Evolutionary conservation across 345 rosid species (phyloP).

Genomic region (Populus alba): DNA sequence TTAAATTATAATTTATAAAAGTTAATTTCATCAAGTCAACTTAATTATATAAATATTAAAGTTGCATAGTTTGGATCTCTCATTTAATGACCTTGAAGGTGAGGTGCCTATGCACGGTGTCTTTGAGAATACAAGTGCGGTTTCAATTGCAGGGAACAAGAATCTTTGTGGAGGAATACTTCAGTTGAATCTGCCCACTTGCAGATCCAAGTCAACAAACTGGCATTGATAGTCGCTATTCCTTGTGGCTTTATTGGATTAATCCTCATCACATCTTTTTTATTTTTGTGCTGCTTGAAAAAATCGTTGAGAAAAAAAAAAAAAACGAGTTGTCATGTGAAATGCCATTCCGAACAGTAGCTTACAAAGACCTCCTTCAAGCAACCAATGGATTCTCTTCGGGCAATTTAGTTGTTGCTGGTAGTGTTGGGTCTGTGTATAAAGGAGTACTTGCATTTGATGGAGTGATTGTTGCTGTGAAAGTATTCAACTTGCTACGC

Average conservation of each 20-base stretch:
- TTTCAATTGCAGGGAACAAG: background rate
- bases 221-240: background rate
- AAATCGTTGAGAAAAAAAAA: background rate
- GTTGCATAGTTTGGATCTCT: no score
- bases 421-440: background rate
- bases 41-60: no score
- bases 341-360: background rate
- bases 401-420: background rate
- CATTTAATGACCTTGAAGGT: no score
- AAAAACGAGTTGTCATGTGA: background rate
- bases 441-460: background rate
- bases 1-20: no score
- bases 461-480: background rate
- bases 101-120: conserved; percentile 4
- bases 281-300: background rate
- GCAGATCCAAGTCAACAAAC: background rate
- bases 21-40: no score
- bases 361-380: background rate
- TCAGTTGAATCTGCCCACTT: background rate
- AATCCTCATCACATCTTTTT: background rate
- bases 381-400: conserved; percentile 5
- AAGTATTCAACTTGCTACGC: background rate
- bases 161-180: conserved; percentile 14
- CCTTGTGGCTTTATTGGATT: background rate
- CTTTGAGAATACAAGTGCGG: conserved; percentile 5